phyloP scores from a whole-genome alignment of 2,329 filamentous ascomycete species.

The Penicillium sp. region DNA sequence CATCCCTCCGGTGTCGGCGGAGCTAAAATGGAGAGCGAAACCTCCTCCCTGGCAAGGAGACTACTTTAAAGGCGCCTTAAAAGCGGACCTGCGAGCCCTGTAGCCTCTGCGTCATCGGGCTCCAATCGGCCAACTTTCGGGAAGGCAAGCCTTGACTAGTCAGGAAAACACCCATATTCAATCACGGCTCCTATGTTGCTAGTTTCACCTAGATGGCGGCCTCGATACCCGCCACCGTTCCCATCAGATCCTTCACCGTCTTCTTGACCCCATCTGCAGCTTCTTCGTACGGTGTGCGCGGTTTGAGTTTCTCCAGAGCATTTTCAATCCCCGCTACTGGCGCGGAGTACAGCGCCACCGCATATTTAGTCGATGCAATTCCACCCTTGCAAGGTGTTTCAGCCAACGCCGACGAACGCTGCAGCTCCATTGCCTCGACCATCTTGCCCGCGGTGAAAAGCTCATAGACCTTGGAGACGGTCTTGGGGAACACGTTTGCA shows the following conservation, averaged over 20 bases:
- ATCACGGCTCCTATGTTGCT: background rate
- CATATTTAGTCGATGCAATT: slow-evolving; percentile 63
- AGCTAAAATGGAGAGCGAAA: background rate
- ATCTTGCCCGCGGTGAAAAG: slow-evolving; percentile 50
- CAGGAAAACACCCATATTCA: background rate
- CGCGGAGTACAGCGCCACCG: slow-evolving; percentile 58
- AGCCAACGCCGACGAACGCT: slow-evolving; percentile 58
- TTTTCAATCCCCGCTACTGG: slow-evolving; percentile 52
- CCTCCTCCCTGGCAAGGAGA: slow-evolving; percentile 2
- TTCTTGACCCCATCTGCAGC: slow-evolving; percentile 44
- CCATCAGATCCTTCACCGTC: slow-evolving; percentile 40
- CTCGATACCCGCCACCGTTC: slow-evolving; percentile 42
- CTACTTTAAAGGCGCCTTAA: slow-evolving; percentile 1
- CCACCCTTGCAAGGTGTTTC: slow-evolving; percentile 63
- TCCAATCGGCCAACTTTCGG: background rate
- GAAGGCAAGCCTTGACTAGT: background rate
- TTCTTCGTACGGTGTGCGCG: slow-evolving; percentile 58
- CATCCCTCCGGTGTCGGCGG: slow-evolving; percentile 7
- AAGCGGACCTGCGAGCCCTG: background rate
- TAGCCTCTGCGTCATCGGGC: background rate
- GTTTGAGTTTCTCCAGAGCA: slow-evolving; percentile 55
- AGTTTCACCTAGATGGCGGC: slow-evolving; percentile 17
- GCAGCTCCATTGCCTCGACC: slow-evolving; percentile 57
- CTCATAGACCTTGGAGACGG: slow-evolving; percentile 55
- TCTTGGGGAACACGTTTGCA: slow-evolving; percentile 54